Evolutionary conservation across 345 rosid genomes (phyloP), one percentile per base, ranked within the genome.

Genomic region (Luvunga scandens): DNA sequence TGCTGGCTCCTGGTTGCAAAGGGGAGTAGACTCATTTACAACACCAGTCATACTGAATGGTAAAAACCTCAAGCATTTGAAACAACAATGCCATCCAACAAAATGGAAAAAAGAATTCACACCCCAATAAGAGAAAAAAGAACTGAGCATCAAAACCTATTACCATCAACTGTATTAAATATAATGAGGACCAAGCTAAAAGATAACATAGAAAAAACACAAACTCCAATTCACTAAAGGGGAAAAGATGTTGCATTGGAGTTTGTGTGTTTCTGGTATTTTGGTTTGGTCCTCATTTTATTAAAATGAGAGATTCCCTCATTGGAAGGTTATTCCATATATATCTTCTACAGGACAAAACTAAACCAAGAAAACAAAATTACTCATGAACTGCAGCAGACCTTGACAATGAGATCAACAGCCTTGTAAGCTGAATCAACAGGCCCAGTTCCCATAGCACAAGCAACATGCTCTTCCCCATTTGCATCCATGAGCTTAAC

Each of bases 341-440:
- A 45, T 45, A 45, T 13, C 13, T 45, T 45, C 50, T 45, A 45
- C 18, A 45, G 50, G 50, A 64, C 4, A 48, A 55, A 24, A 19
- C 4, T 28, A 12, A 36, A 30, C 4, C 7, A 28, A 34, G 34
- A 16, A 3, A 33, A 73, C 9, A 33, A 60, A 38, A 62, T 39
- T 39, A 24, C 18, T 36, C 48, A 33, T 80, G n/a, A 24, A 25
- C 28, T 4, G 27, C 7, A 67, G 38, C 69, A 31, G 73, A 94
- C 99, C 97, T 92, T 88, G 68, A 91, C 95, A 61, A 96, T 90
- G 74, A 91, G 91, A 86, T 94, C 92, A 28, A 94, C 84, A 77
- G 99, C 99, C 84, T 94, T 96, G 87, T 94, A 96, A n/a, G 94
- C 98, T 53, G 98, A 91, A 89, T 96, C 99, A 33, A 96, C 98